Evolutionary conservation across 208 protist genomes (phyloP).

Genomic region (Trypanosoma mega): DNA sequence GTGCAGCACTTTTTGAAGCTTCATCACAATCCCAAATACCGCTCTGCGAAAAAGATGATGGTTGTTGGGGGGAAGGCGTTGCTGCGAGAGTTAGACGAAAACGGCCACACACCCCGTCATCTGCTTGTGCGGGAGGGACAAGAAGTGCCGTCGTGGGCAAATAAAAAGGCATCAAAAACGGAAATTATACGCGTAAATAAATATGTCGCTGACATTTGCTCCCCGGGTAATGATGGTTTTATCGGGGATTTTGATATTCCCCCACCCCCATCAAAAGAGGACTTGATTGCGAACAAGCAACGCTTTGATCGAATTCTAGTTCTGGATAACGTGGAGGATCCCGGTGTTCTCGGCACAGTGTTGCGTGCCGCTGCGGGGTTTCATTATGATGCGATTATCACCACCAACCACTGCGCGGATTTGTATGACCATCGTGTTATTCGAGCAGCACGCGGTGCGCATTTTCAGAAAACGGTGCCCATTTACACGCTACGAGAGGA

Average conservation of each 20-base stretch:
- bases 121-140: constrained; percentile 64
- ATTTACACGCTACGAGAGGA: constrained; percentile 85
- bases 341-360: constrained; percentile 76
- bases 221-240: constrained; percentile 82
- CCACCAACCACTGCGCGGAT: constrained; percentile 87
- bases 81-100: constrained; percentile 81
- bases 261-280: constrained; percentile 72
- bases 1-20: constrained; percentile 84
- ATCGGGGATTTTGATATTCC: constrained; percentile 89
- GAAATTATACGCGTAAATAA: constrained; percentile 67
- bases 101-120: constrained; percentile 57
- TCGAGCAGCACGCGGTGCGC: constrained; percentile 77
- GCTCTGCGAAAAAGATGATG: constrained; percentile 67
- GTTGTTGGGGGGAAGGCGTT: constrained; percentile 72
- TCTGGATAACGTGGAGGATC: constrained; percentile 89
- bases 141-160: constrained; percentile 57
- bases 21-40: constrained; percentile 72
- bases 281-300: constrained; percentile 85
- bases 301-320: constrained; percentile 82
- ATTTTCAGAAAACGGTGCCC: constrained; percentile 81
- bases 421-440: constrained; percentile 88
- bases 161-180: constrained; percentile 28
- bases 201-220: constrained; percentile 44
- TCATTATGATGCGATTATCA: constrained; percentile 87
- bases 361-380: constrained; percentile 78